Evolutionary conservation across 352 stramenopile genomes (phyloP).

Genomic region (Pythium angustatum): DNA sequence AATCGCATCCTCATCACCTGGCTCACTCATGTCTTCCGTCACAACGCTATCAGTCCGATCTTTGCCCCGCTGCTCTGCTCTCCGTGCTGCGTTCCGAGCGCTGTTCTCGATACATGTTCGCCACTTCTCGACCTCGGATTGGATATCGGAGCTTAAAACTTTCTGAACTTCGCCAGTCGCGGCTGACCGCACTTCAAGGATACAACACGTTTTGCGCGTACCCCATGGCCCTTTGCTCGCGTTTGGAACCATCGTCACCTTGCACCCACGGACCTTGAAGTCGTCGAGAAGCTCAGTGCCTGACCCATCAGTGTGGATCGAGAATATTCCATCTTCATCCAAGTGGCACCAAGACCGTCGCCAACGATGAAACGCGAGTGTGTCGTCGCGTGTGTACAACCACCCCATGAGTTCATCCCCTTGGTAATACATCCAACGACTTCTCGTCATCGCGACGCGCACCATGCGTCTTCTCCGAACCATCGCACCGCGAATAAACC

Average conservation of each 20-base stretch:
- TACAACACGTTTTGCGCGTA: constrained; percentile 29
- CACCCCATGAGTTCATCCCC: constrained; percentile 75
- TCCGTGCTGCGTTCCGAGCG: constrained; percentile 42
- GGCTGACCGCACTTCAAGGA: constrained; percentile 64
- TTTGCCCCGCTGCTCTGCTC: constrained; percentile 3
- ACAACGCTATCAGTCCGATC: constrained; percentile 16
- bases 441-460: constrained; percentile 50
- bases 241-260: constrained; percentile 65
- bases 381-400: constrained; percentile 83
- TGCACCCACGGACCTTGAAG: constrained; percentile 65
- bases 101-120: constrained; percentile 67
- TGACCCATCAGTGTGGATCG: constrained; percentile 70
- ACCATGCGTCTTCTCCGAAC: constrained; percentile 70
- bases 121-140: constrained; percentile 70
- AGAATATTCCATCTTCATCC: constrained; percentile 67
- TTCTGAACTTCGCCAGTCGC: constrained; percentile 47
- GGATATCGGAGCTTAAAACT: constrained; percentile 62
- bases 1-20: constrained; percentile 34
- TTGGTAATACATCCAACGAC: constrained; percentile 60
- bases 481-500: constrained; percentile 76
- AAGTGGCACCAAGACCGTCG: constrained; percentile 81
- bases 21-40: constrained; percentile 29
- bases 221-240: constrained; percentile 51
- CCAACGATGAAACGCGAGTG: constrained; percentile 83
- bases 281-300: constrained; percentile 62